These are phyloP conservation scores for Penicillium frequentans DNA, from an alignment of 2,329 filamentous ascomycete genomes.

Conservation along the genomic window DNA sequence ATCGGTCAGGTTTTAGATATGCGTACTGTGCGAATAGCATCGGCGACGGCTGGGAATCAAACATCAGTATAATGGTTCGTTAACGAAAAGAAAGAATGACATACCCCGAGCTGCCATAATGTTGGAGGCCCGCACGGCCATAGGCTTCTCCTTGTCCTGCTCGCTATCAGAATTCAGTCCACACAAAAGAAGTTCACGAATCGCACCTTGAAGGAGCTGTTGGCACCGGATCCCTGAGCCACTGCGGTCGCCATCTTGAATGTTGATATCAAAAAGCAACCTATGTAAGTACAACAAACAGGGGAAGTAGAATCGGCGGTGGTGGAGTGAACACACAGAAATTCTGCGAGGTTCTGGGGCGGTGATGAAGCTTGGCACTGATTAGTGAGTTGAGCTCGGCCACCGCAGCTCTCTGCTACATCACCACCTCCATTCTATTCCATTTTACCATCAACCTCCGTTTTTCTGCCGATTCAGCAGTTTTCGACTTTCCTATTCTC, in stretches of 20 bases:
- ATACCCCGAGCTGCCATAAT: slow-evolving; percentile 94
- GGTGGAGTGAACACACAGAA: slow-evolving; percentile 32
- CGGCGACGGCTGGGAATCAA: slow-evolving; percentile 72
- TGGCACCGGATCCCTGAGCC: slow-evolving; percentile 52
- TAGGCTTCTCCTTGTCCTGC: slow-evolving; percentile 93
- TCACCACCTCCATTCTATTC: slow-evolving; percentile 22
- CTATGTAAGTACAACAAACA: slow-evolving; percentile 22
- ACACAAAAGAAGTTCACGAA: slow-evolving; percentile 26
- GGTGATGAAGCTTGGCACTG: slow-evolving; percentile 42
- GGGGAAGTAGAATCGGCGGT: slow-evolving; percentile 21
- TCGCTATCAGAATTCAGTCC: slow-evolving; percentile 41
- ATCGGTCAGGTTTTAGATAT: slow-evolving; percentile 11
- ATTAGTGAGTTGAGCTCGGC: slow-evolving; percentile 40
- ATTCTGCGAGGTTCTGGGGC: slow-evolving; percentile 42
- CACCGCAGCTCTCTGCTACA: slow-evolving; percentile 35
- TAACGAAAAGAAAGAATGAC: slow-evolving; percentile 16
- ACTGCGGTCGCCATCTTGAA: slow-evolving; percentile 53
- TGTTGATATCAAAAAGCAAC: slow-evolving; percentile 27
- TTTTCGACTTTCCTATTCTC: not conserved
- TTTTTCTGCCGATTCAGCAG: slow-evolving; percentile 1
- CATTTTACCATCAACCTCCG: slow-evolving; percentile 22
- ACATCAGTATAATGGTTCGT: slow-evolving; percentile 26
- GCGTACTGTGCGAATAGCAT: slow-evolving; percentile 84
- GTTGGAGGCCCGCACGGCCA: slow-evolving; percentile 93
- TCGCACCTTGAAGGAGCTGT: slow-evolving; percentile 66